Conservation (phyloP, 257 asterid genomes). For the Forsythia viridissima region DNA sequence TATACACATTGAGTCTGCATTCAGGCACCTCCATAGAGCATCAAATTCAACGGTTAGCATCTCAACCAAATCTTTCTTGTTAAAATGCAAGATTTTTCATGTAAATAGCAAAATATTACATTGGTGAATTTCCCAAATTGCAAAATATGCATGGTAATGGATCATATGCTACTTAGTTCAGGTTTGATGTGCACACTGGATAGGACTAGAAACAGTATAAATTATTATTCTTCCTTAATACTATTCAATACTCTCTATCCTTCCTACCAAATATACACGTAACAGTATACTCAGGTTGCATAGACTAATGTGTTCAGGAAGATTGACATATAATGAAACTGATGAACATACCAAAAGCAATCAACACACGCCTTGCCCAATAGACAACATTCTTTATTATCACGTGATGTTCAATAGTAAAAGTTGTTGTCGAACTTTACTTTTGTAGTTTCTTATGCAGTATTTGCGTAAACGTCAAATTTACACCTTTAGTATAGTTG, state of each 20-base stretch:
- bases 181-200: background rate
- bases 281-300: background rate
- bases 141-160: background rate
- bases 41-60: slow-evolving; percentile 73
- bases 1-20: slow-evolving; percentile 76
- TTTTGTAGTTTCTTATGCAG: too few species aligned
- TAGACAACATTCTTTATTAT: too few species aligned
- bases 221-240: background rate
- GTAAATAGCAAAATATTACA: background rate
- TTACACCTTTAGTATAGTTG: background rate
- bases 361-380: background rate
- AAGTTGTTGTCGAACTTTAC: background rate
- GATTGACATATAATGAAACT: too few species aligned
- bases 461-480: background rate
- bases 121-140: background rate
- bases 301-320: too few species aligned
- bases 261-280: background rate
- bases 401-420: background rate
- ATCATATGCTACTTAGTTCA: background rate
- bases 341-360: background rate
- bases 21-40: slow-evolving; percentile 80
- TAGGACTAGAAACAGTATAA: background rate
- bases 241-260: background rate
- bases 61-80: background rate
- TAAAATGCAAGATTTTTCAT: background rate